Evolutionary conservation across 2,329 filamentous ascomycete species (phyloP), one percentile per base, ranked within the genome.

Genomic region (Zymoseptoria brevis): DNA sequence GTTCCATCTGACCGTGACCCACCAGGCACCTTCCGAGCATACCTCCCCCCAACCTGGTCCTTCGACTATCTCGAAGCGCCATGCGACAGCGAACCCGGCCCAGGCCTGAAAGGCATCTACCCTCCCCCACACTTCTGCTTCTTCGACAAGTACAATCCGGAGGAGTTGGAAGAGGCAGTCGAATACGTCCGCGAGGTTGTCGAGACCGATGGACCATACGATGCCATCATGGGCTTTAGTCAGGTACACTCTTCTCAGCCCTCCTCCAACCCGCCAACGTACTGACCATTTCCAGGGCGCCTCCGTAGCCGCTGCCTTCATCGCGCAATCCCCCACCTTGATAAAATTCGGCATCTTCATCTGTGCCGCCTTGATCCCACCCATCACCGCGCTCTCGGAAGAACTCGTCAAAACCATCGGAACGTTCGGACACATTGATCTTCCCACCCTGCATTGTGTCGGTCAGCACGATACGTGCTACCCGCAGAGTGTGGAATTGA

Each of bases 261-360:
- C 4, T 41, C 11, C 30, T 1, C 13, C 35, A 16, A 13, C 16
- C 35, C 35, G 9, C 1, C 35, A 41, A 41, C 16, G 8, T 13
- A 16, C 35, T 41, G 11, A 41, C 35, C 1, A 21, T 11, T 50
- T 50, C 22, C 22, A 50, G 49, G 49, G 49, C n/a, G 49, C 49
- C 22, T 50, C 49, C 49, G 49, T 50, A 4, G 49, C 49, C 11
- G 49, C 49, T 3, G 49, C 49, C 9, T 50, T 50, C 19, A 19
- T 50, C 22, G 49, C 49, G 24, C 51, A 54, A 21, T 54, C 30
- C 11, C 13, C 35, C 22, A 22, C 29, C 16, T 30, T 22, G 8
- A 29, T 58, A 51, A 54, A 58, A 24, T 58, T 53, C 48, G 56
- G 50, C 29, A 41, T 58, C 11, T 58, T 58, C 35, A 54, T 58